Evolutionary conservation across 1,284 basidiomycete genomes (phyloP).

Genomic region (Trametes versicolor): DNA sequence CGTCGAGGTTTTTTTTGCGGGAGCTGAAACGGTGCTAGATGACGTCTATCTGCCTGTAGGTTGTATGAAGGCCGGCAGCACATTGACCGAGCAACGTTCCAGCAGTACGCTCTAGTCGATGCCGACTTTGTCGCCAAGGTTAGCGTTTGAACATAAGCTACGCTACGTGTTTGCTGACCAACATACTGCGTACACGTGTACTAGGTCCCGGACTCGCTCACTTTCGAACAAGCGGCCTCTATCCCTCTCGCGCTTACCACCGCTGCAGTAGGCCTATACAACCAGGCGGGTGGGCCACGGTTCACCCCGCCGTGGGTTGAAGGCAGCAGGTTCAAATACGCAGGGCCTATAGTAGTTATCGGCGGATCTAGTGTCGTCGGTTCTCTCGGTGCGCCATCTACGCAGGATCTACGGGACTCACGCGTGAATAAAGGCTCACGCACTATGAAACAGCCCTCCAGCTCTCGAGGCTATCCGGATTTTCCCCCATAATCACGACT

Average conservation of each 20-base stretch:
- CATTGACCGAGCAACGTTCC: constrained; percentile 34
- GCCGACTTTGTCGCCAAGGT: constrained; percentile 35
- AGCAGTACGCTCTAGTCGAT: constrained; percentile 36
- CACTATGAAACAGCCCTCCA: constrained; percentile 40
- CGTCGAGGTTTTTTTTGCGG: constrained; percentile 17
- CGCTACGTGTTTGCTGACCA: too few species aligned
- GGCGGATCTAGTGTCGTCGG: constrained; percentile 56
- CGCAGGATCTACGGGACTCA: not conserved
- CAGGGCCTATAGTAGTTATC: constrained; percentile 50
- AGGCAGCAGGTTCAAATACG: constrained; percentile 48
- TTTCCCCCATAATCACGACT: constrained; percentile 43
- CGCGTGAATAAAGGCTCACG: not conserved
- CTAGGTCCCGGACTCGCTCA: constrained; percentile 41
- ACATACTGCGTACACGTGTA: too few species aligned
- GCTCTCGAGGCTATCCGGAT: constrained; percentile 42
- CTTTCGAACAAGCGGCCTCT: constrained; percentile 47
- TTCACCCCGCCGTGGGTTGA: constrained; percentile 41
- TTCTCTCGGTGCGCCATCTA: constrained; percentile 43
- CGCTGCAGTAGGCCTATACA: constrained; percentile 52
- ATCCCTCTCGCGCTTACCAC: constrained; percentile 52
- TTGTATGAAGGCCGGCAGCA: constrained; percentile 32
- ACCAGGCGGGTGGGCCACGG: constrained; percentile 40
- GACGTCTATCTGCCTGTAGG: constrained; percentile 11
- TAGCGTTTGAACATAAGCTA: not conserved
- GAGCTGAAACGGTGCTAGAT: not conserved